Conservation (phyloP, 192 early-diverging fungal species). For the Linnemannia schmuckeri region DNA sequence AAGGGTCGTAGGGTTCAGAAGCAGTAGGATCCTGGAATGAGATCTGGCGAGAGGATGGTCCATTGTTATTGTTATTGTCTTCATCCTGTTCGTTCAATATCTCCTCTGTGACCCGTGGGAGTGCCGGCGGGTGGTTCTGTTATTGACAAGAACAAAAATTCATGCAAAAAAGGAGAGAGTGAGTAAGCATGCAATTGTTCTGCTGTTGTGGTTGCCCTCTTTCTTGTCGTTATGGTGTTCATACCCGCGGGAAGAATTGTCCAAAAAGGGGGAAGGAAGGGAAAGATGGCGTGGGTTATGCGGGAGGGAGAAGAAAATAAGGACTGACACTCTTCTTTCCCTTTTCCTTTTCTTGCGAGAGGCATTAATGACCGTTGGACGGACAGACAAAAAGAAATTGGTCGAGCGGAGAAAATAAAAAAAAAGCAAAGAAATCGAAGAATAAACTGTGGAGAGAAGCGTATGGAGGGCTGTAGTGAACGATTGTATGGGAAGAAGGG, state of each 20-base stretch:
- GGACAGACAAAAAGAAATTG: not conserved
- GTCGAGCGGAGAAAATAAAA: not conserved
- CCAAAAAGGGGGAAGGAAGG: not conserved
- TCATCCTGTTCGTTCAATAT: slow-evolving; percentile 9
- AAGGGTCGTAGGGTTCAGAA: slow-evolving; percentile 15
- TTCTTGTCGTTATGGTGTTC: not conserved
- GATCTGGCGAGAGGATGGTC: not conserved
- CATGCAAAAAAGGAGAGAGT: not conserved
- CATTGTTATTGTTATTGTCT: not conserved
- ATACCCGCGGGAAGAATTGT: not conserved
- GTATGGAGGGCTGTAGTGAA: not conserved
- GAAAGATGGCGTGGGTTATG: not conserved
- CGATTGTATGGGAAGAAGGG: too few species aligned
- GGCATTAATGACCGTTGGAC: slow-evolving; percentile 5
- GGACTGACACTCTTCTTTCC: not conserved
- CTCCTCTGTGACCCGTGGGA: slow-evolving; percentile 20
- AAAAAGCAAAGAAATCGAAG: not conserved
- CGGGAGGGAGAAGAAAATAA: not conserved
- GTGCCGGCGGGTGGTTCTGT: slow-evolving; percentile 16
- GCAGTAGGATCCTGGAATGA: not conserved
- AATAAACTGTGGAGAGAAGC: not conserved
- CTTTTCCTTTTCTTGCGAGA: not conserved
- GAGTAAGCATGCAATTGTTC: not conserved
- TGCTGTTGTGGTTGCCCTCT: not conserved
- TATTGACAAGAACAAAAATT: not conserved